phyloP scores from a whole-genome alignment of 140 eudicot genomes.

The Anethum foeniculum region DNA sequence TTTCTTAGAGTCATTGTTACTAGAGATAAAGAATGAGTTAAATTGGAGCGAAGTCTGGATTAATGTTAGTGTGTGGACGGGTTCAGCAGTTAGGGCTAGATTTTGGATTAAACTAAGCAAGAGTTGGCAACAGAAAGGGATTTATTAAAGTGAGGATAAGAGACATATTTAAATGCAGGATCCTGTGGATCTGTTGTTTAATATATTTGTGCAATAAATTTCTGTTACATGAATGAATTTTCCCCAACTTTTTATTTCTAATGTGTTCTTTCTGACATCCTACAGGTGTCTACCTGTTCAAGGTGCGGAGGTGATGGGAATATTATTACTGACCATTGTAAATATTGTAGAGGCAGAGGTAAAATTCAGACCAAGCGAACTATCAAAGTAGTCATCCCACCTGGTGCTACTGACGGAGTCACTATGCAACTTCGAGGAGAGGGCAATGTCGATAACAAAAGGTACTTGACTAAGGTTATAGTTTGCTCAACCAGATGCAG shows the following conservation, averaged over 20 bases:
- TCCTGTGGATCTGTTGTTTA: neutral
- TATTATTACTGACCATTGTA: slow-evolving; percentile 55
- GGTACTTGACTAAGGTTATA: slow-evolving; percentile 28
- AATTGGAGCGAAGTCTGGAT: neutral
- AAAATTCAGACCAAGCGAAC: slow-evolving; percentile 36
- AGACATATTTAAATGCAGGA: neutral
- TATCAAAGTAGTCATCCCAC: slow-evolving; percentile 58
- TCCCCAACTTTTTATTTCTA: neutral
- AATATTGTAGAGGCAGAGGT: slow-evolving; percentile 62
- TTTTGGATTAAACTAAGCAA: neutral
- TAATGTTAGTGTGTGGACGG: neutral
- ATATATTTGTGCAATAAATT: neutral
- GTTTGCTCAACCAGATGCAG: neutral
- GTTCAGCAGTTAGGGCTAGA: neutral
- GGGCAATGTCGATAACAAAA: slow-evolving; percentile 56
- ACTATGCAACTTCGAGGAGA: slow-evolving; percentile 73
- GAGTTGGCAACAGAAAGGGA: neutral
- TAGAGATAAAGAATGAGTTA: neutral
- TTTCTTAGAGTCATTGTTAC: neutral
- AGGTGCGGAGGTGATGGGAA: slow-evolving; percentile 79
- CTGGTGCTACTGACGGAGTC: slow-evolving; percentile 74
- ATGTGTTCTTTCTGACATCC: slow-evolving; percentile 14
- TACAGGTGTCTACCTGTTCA: slow-evolving; percentile 67
- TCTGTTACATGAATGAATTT: neutral
- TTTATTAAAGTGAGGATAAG: neutral